These are phyloP conservation scores for Didymella exigua DNA, from an alignment of 2,329 filamentous ascomycete genomes.

Conservation along the genomic window DNA sequence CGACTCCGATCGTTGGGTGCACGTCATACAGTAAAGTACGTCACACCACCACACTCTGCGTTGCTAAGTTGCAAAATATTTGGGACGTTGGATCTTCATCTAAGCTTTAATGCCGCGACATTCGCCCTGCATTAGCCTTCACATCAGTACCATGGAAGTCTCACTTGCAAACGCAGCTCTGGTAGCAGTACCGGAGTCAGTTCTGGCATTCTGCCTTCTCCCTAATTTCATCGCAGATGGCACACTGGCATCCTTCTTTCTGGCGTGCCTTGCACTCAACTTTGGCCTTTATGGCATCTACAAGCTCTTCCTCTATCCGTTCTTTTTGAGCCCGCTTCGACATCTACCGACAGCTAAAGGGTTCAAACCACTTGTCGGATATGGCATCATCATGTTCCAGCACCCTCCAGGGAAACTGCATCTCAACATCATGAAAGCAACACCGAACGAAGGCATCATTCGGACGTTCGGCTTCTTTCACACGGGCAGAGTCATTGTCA, in stretches of 20 bases:
- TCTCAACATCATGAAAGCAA: conserved; percentile 45
- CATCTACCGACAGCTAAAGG: conserved; percentile 45
- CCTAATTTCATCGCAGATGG: conserved; percentile 20
- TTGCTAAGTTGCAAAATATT: background rate
- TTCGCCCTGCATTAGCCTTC: background rate
- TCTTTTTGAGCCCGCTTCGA: conserved; percentile 48
- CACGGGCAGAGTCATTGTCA: conserved; percentile 46
- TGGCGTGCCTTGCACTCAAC: conserved; percentile 27
- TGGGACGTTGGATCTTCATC: background rate
- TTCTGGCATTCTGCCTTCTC: conserved; percentile 27
- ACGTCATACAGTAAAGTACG: too few species aligned
- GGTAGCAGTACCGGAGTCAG: conserved; percentile 26
- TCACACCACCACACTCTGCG: background rate
- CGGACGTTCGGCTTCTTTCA: conserved; percentile 49
- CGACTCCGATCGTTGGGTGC: too few species aligned
- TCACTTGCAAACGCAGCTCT: conserved; percentile 22
- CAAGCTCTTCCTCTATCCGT: conserved; percentile 44
- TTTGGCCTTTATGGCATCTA: conserved; percentile 23
- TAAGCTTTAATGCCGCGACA: background rate
- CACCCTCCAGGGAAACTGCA: conserved; percentile 43
- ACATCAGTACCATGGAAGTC: conserved; percentile 22
- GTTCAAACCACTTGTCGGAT: conserved; percentile 44
- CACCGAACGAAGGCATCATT: conserved; percentile 51
- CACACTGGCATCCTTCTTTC: conserved; percentile 24
- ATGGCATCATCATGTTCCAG: conserved; percentile 44